phyloP scores from a whole-genome alignment of 805 yeast species.

The Barnettozyma californica region DNA sequence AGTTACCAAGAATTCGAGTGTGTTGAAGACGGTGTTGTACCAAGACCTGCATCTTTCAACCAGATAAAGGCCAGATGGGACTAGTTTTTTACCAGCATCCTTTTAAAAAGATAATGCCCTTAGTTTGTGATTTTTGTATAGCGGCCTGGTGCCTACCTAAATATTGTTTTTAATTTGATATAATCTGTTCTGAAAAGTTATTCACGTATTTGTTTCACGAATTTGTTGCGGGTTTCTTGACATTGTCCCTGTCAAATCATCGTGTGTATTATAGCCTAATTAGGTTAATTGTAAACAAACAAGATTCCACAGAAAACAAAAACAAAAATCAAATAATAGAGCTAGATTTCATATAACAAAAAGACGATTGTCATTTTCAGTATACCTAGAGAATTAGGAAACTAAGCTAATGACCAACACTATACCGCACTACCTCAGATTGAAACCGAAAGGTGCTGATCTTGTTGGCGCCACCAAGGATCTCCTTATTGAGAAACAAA shows the following conservation, averaged over 20 bases:
- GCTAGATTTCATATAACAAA: background rate
- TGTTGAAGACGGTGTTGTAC: slow-evolving; percentile 26
- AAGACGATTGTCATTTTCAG: background rate
- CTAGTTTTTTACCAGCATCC: background rate
- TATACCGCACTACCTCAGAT: slow-evolving; percentile 34
- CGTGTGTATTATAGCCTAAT: background rate
- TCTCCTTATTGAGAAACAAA: slow-evolving; percentile 21
- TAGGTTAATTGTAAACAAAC: background rate
- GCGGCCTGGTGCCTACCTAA: background rate
- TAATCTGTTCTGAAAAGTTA: too few relatives aligned
- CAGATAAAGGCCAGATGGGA: slow-evolving; percentile 5
- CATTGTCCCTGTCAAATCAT: background rate
- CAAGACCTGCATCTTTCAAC: slow-evolving; percentile 21
- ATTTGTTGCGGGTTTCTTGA: background rate
- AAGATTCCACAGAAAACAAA: background rate
- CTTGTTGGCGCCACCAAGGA: slow-evolving; percentile 12
- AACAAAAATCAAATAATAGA: background rate
- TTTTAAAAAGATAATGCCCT: too few relatives aligned
- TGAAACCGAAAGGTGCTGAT: slow-evolving; percentile 29
- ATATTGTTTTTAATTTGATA: too few relatives aligned
- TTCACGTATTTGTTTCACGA: too few relatives aligned
- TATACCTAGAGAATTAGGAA: background rate
- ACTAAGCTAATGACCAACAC: background rate
- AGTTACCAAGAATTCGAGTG: slow-evolving; percentile 33
- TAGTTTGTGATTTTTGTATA: too few relatives aligned